Evolutionary conservation across 179 eudicot species (phyloP), one percentile per base, ranked within the genome.

Genomic region (Camellia oleifera): DNA sequence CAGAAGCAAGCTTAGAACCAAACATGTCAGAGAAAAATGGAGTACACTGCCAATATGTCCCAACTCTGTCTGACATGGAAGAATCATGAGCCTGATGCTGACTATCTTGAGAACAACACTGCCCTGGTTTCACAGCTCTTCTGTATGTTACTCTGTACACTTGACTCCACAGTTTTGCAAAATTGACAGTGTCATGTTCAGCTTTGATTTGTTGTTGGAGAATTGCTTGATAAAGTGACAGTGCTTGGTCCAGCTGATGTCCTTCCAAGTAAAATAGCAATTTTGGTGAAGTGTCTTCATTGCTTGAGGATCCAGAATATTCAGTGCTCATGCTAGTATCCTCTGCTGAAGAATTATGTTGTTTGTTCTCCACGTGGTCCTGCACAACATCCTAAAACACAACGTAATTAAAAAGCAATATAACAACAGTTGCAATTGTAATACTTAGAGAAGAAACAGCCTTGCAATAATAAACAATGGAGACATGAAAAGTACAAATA

Each of bases 221-320:
- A 77, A 94, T 81, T 77, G 91, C 90, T 84, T 96, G 99, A 88
- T 92, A 96, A 32, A 96, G 85, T 10, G 98, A 83, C 62, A 86
- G 84, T 45, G 80, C 69, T 42, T 57, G 82, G 63, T 90, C 92
- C 65, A 94, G 81, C 58, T 83, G 83, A 77, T 85, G 86, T 68
- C 92, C 98, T 58, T 94, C 92, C 50, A 94, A 89, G 77, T 85
- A 90, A 82, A 94, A 83, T 58, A 83, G 78, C 88, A 96, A 85
- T 77, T 89, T 92, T 56, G 85, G 86, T 53, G 90, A 79, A 67
- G 71, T 79, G 57, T 82, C 85, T 53, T 87, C 84, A 65, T 74
- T 61, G 54, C 62, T 74, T 45, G 74, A 60, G 75, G 82, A 74
- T 74, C 79, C 81, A 62, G 81, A 58, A 76, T 44, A 45, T 6